These are phyloP conservation scores for Trapa incisa DNA, from an alignment of 345 rosid genomes.

Conservation along the genomic window DNA sequence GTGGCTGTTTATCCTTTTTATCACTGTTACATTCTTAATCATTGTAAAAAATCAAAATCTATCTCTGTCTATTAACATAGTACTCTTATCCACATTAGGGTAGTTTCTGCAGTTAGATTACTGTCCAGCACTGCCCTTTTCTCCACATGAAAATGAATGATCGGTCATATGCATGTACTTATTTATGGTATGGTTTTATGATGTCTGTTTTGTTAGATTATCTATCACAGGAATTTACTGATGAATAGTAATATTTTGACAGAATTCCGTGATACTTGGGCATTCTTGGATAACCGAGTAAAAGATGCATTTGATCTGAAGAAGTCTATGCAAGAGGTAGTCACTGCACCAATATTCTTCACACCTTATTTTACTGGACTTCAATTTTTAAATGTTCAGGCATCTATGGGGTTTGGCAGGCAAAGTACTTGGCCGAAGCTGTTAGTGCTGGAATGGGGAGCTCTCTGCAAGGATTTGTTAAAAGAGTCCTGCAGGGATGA, in stretches of 20 bases:
- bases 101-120: neutral
- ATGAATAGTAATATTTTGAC: constrained; percentile 1
- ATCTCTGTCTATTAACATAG: neutral
- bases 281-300: constrained; percentile 64
- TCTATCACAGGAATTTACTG: neutral
- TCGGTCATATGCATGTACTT: neutral
- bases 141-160: neutral
- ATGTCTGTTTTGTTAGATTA: neutral
- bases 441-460: constrained; percentile 81
- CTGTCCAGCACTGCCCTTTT: neutral
- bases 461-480: constrained; percentile 66
- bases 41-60: neutral
- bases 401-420: constrained; percentile 29
- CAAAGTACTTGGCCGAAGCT: constrained; percentile 76
- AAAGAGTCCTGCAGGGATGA: constrained; percentile 36
- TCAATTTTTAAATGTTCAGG: constrained; percentile 7
- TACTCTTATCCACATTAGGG: neutral
- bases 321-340: constrained; percentile 84
- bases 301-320: constrained; percentile 84
- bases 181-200: neutral
- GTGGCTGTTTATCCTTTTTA: neutral
- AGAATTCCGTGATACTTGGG: constrained; percentile 75
- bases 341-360: neutral
- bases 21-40: neutral
- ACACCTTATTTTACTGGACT: constrained; percentile 2